Percentiles rank a stretch among this genome's conserved stretches.
Evolutionary conservation across 768 basidiomycete genomes (phyloP).

Genomic region (Sutorius australiensis): DNA sequence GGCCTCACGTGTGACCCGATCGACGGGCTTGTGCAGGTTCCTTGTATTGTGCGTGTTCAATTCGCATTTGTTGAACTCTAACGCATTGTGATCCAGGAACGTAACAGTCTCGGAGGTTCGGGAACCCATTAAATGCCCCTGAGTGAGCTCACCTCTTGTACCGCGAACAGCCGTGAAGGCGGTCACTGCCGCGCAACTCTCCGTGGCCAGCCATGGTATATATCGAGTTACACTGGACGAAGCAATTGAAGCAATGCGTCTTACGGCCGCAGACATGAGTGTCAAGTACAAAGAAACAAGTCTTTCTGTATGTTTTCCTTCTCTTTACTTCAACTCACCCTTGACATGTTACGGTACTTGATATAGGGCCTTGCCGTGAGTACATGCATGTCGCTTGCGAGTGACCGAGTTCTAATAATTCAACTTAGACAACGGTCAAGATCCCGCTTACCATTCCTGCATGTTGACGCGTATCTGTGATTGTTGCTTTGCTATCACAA

Average conservation of each 20-base stretch:
- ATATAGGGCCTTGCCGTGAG: conserved; percentile 57
- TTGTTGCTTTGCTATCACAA: background rate
- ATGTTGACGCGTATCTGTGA: conserved; percentile 41
- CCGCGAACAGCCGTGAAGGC: conserved; percentile 74
- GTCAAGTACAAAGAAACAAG: conserved; percentile 95
- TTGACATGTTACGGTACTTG: background rate
- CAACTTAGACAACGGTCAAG: conserved; percentile 61
- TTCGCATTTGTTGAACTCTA: background rate
- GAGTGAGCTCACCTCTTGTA: conserved; percentile 4
- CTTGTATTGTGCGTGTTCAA: conserved; percentile 69
- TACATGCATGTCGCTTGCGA: conserved; percentile 7
- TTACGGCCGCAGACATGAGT: conserved; percentile 94
- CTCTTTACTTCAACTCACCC: background rate
- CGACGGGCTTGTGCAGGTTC: conserved; percentile 90
- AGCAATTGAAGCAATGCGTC: conserved; percentile 91
- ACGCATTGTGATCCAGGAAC: conserved; percentile 45
- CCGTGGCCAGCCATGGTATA: conserved; percentile 86
- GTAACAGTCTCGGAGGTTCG: conserved; percentile 81
- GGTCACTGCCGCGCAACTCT: conserved; percentile 89
- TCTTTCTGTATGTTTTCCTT: conserved; percentile 59
- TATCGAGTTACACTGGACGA: conserved; percentile 89
- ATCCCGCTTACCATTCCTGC: conserved; percentile 85
- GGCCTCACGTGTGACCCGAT: conserved; percentile 94
- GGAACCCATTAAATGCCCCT: background rate
- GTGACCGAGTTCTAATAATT: conserved; percentile 7